These are phyloP conservation scores for Sideroxylon spinosum DNA, from an alignment of 179 eudicot species.

Conservation along the genomic window DNA sequence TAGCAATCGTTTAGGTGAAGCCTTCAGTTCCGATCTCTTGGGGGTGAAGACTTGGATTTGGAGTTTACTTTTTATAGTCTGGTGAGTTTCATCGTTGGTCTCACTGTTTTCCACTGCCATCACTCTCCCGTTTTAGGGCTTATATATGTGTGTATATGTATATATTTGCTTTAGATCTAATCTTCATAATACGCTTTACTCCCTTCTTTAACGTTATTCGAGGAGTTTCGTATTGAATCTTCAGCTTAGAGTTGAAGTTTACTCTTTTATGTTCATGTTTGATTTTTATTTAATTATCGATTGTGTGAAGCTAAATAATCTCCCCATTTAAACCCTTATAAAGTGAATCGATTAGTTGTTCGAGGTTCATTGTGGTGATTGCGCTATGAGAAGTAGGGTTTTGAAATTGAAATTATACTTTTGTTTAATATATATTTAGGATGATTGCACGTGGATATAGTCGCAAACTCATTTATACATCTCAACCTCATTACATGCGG, in stretches of 20 bases:
- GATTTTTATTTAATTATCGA: neutral
- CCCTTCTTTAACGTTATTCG: neutral
- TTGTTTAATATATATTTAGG: neutral
- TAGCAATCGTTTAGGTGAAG: too few relatives aligned
- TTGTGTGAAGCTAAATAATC: neutral
- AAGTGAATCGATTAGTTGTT: neutral
- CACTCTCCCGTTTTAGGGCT: neutral
- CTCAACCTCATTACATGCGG: neutral
- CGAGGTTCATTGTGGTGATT: neutral
- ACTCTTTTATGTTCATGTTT: neutral
- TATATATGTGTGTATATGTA: neutral
- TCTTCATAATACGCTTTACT: neutral
- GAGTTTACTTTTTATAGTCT: neutral
- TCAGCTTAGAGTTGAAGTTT: neutral
- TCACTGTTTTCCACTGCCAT: neutral
- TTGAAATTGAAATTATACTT: neutral
- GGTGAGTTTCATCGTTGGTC: neutral
- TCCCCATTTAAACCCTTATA: neutral
- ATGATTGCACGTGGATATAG: too few relatives aligned
- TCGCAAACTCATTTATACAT: too few relatives aligned
- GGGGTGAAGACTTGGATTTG: neutral
- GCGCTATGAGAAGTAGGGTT: neutral
- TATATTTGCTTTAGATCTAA: neutral
- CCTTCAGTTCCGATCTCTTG: neutral
- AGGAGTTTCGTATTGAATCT: neutral